Evolutionary conservation across 2,329 filamentous ascomycete genomes (phyloP).

Genomic region (Trichoderma gracile): DNA sequence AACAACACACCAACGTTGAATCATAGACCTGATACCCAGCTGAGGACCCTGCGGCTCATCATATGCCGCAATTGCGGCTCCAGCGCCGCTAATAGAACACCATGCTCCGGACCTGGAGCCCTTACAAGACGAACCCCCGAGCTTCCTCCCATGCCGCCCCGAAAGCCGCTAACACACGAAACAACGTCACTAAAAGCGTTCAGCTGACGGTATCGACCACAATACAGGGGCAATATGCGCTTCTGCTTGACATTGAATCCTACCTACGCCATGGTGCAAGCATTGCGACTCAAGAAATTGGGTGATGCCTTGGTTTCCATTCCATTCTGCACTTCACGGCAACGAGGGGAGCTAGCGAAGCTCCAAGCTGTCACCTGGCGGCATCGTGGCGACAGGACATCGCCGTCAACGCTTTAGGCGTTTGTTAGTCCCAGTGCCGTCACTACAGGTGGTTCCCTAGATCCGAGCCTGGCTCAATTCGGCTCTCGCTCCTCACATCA

Average conservation of each 20-base stretch:
- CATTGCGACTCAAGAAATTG: slow-evolving; percentile 6
- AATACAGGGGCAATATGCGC: neutral
- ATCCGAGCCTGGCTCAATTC: neutral
- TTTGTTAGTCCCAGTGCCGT: neutral
- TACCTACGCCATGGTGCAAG: neutral
- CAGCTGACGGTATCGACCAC: slow-evolving; percentile 10
- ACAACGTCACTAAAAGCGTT: slow-evolving; percentile 8
- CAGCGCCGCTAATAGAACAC: too few relatives aligned
- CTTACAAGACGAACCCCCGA: neutral
- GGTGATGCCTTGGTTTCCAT: neutral
- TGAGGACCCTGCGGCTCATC: neutral
- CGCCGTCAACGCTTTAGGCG: neutral
- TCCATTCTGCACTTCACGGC: neutral
- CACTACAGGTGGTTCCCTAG: neutral
- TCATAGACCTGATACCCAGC: neutral
- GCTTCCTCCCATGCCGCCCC: neutral
- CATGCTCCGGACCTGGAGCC: neutral
- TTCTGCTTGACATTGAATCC: neutral
- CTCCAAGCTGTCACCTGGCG: neutral
- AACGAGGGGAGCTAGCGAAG: neutral
- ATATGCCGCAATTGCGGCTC: too few relatives aligned
- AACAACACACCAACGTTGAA: neutral
- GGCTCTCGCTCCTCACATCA: neutral
- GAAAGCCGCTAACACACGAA: neutral
- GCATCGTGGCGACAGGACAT: neutral